Conservation (phyloP, 805 yeast species). For the Saturnispora ahearnii region DNA sequence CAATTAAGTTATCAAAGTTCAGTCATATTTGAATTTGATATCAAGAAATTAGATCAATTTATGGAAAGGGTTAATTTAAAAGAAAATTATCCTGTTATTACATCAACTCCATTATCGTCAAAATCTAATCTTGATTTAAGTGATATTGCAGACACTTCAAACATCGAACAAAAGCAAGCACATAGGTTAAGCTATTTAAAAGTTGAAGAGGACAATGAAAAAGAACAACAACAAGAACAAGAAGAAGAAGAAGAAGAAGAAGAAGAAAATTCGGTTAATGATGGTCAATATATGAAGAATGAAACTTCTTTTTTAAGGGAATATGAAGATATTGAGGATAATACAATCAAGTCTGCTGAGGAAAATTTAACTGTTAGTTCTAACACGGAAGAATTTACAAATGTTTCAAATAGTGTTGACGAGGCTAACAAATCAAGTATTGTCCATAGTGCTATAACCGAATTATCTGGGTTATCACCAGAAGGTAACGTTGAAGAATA, state of each 20-base stretch:
- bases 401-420: background rate
- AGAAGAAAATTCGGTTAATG: background rate
- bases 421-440: background rate
- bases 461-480: background rate
- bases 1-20: slow-evolving; percentile 26
- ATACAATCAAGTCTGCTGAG: background rate
- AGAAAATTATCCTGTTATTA: background rate
- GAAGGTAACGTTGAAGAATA: background rate
- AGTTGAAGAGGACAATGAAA: slow-evolving; percentile 14
- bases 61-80: slow-evolving; percentile 17
- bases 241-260: background rate
- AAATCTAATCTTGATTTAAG: slow-evolving; percentile 11
- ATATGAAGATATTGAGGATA: slow-evolving; percentile 3
- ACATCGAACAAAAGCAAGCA: slow-evolving; percentile 8
- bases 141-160: slow-evolving; percentile 8
- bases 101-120: slow-evolving; percentile 4
- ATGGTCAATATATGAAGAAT: slow-evolving; percentile 4
- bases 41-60: slow-evolving; percentile 19
- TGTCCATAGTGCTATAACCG: background rate
- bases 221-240: background rate
- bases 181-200: slow-evolving; percentile 14
- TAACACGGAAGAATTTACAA: background rate
- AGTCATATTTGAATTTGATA: slow-evolving; percentile 30
- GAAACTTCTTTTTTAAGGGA: slow-evolving; percentile 5
- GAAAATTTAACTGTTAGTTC: background rate